Base-by-base conservation (phyloP, 305 asterid species). In the Euphrasia arctica region DNA sequence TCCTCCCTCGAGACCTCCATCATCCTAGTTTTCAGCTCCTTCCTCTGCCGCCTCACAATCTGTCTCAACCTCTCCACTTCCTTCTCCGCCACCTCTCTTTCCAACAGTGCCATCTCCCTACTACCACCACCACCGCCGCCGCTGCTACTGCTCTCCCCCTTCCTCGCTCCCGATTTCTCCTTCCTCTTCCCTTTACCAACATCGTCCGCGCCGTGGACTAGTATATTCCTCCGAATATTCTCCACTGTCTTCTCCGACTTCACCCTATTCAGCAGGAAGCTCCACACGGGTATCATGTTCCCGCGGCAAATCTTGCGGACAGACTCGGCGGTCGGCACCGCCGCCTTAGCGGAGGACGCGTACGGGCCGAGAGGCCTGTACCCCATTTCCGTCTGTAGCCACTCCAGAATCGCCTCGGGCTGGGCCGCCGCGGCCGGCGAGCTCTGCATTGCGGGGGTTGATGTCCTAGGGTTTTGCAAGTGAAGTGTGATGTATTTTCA, bases 361-460 rank as follows among this genome's bases (percentile, higher is more conserved):
- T 83, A 85, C 0, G 90, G 82, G 2, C 97, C 96, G 54, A 93
- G 80, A 28, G 95, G 97, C 77, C 96, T 83, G 78, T 93, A 93
- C 0, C 94, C 91, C 97, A 90, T 88, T 73, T 93, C 98, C 54
- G 83, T 83, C 81, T 83, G 97, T 47, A 93, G 90, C 97, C 98
- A 93, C 75, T 93, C 89, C 62, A 85, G 60, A 3, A 93, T 90
- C 14, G 82, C 90, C 74, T 90, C 97, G 52, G 98, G 90, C 78
- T 88, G 96, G 57, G 85, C 82, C 71, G 66, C 67, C 65, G 76
- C 60, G 64, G 78, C 78, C 67, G 81, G 75, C 56, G 85, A 65
- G 58, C 80, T 63, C 66, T 80, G 86, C 90, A 83, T 83, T 63
- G 68, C 50, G 14, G 13, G 68, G 52, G 52, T 8, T 5, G 54